phyloP scores from a whole-genome alignment of 768 basidiomycete genomes.

The Lentinula sp. region DNA sequence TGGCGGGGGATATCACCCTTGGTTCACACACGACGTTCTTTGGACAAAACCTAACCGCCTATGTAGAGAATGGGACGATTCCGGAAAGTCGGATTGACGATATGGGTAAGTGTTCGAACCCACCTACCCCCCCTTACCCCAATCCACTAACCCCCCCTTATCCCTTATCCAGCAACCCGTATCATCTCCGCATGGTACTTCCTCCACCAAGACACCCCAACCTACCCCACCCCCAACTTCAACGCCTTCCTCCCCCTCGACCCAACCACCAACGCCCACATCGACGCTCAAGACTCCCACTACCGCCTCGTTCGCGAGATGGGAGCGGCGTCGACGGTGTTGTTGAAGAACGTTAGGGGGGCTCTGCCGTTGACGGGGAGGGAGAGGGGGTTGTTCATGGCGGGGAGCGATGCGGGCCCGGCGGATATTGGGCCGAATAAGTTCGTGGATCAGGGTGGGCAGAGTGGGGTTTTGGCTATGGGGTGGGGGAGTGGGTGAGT shows the following conservation, averaged over 20 bases:
- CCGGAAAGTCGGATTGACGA: slow-evolving; percentile 62
- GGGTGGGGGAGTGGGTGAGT: slow-evolving; percentile 82
- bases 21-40: slow-evolving; percentile 50
- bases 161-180: slow-evolving; percentile 45
- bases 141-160: slow-evolving; percentile 7
- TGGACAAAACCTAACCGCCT: slow-evolving; percentile 60
- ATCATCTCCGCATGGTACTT: slow-evolving; percentile 70
- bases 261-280: slow-evolving; percentile 47
- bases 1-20: slow-evolving; percentile 59
- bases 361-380: slow-evolving; percentile 56
- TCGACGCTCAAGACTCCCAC: slow-evolving; percentile 38
- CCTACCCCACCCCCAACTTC: slow-evolving; percentile 67
- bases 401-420: slow-evolving; percentile 64
- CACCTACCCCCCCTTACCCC: no score
- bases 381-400: slow-evolving; percentile 45
- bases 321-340: slow-evolving; percentile 65
- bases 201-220: slow-evolving; percentile 53
- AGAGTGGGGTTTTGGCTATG: slow-evolving; percentile 75
- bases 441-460: slow-evolving; percentile 53
- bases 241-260: slow-evolving; percentile 53
- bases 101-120: no score
- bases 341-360: slow-evolving; percentile 64
- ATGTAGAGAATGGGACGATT: slow-evolving; percentile 69
- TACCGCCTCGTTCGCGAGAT: slow-evolving; percentile 55
- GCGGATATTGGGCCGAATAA: slow-evolving; percentile 64